Evolutionary conservation across 306 rosid species (phyloP).

Genomic region (Abrus pulchellus): DNA sequence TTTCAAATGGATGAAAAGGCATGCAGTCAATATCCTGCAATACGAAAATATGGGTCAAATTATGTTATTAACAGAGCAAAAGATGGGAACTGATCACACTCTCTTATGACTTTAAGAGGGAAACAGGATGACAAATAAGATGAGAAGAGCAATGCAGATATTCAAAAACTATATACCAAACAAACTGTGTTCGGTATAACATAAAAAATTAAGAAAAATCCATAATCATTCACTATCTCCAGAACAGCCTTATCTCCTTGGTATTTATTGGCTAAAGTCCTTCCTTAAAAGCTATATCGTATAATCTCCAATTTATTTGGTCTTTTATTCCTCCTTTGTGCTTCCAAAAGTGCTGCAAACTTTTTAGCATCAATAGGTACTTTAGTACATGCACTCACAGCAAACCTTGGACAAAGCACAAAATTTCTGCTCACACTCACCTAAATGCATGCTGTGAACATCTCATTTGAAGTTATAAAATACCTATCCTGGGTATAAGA

Average conservation of each 20-base stretch:
- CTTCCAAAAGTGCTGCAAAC: neutral
- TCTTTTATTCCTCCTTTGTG: neutral
- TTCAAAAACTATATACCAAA: conserved; percentile 29
- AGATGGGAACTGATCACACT: conserved; percentile 3
- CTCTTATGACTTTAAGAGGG: conserved; percentile 24
- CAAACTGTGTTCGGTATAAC: conserved; percentile 8
- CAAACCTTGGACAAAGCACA: neutral
- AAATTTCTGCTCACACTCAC: neutral
- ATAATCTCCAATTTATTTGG: neutral
- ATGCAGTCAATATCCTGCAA: conserved; percentile 95
- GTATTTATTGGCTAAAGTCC: conserved; percentile 23
- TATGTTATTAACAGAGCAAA: conserved; percentile 35
- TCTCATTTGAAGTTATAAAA: conserved; percentile 29
- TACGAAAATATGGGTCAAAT: conserved; percentile 39
- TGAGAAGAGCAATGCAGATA: conserved; percentile 32
- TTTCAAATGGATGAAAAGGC: conserved; percentile 87
- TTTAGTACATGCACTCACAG: neutral
- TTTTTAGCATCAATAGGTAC: neutral
- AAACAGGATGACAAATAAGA: conserved; percentile 33
- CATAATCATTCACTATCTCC: neutral
- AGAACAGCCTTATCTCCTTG: neutral
- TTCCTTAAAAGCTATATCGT: neutral
- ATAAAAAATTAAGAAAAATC: neutral
- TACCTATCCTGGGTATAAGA: conserved; percentile 1
- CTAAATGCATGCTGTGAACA: conserved; percentile 5